A percentile compares a stretch with the other conserved stretches of the same genome.
These are phyloP conservation scores for Ettlia oleoabundans DNA, from an alignment of 139 green algal species.

Conservation along the genomic window DNA sequence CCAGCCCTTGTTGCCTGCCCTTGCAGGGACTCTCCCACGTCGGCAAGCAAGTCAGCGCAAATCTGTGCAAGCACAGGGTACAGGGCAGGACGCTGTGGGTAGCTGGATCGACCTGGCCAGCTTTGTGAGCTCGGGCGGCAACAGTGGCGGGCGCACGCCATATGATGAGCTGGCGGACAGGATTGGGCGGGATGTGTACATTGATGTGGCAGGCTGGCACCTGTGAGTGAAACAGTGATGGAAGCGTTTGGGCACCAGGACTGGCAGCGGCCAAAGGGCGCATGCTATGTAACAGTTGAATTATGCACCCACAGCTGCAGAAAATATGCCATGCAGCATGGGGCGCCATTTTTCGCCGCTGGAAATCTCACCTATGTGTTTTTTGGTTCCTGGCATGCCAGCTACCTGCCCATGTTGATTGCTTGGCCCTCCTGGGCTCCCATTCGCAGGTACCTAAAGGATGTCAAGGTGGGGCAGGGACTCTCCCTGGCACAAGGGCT, in stretches of 20 bases:
- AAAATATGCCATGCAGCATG: too few relatives aligned
- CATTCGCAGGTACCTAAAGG: slow-evolving; percentile 25
- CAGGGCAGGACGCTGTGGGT: slow-evolving; percentile 11
- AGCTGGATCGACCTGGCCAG: slow-evolving; percentile 42
- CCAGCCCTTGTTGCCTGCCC: too few relatives aligned
- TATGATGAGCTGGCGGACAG: slow-evolving; percentile 43
- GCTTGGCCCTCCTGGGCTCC: not conserved
- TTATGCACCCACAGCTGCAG: too few relatives aligned
- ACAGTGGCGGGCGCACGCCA: slow-evolving; percentile 10
- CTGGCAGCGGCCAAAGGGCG: too few relatives aligned
- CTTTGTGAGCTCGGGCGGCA: slow-evolving; percentile 34
- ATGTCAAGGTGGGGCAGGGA: slow-evolving; percentile 38
- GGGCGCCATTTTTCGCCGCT: too few relatives aligned
- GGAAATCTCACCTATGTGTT: too few relatives aligned
- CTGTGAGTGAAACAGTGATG: slow-evolving; percentile 39
- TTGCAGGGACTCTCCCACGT: too few relatives aligned
- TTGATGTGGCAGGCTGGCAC: slow-evolving; percentile 50
- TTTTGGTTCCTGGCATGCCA: too few relatives aligned
- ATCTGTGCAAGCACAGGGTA: not conserved
- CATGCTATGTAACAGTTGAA: too few relatives aligned
- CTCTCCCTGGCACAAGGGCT: slow-evolving; percentile 37
- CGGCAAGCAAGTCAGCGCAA: too few relatives aligned
- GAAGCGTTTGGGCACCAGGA: too few relatives aligned
- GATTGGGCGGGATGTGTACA: slow-evolving; percentile 38
- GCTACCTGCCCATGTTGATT: not conserved